phyloP scores from a whole-genome alignment of 2,329 filamentous ascomycete species.

The Monosporascus sp. region DNA sequence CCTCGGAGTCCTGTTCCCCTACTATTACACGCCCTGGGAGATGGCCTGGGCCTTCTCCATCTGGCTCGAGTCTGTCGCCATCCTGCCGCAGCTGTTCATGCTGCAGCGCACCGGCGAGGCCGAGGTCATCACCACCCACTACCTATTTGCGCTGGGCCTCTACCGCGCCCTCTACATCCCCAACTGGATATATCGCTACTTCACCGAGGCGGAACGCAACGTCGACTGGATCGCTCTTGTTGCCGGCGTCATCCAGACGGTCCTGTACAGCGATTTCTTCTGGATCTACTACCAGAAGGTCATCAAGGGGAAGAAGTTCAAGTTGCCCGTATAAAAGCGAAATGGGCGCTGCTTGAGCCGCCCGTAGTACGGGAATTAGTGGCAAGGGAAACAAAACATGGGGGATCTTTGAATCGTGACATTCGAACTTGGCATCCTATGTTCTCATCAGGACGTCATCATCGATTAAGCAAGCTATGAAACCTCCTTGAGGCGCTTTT shows the following conservation, averaged over 20 bases:
- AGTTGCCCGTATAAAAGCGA: constrained; percentile 64
- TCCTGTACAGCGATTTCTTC: constrained; percentile 98
- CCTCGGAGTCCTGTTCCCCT: constrained; percentile 77
- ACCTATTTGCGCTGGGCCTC: constrained; percentile 85
- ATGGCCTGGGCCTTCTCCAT: constrained; percentile 97
- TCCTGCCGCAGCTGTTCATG: constrained; percentile 97
- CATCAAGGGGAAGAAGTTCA: constrained; percentile 83
- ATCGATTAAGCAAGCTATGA: no score
- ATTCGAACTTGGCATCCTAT: no score
- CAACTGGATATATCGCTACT: constrained; percentile 95
- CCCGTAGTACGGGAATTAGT: no score
- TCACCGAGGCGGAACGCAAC: constrained; percentile 66
- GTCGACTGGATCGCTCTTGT: constrained; percentile 81
- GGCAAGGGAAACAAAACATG: no score
- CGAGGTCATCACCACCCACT: constrained; percentile 98
- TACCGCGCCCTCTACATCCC: constrained; percentile 96
- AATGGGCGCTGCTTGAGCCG: not conserved
- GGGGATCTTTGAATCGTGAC: no score
- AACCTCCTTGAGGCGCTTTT: no score
- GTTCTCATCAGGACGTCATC: no score
- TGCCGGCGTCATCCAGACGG: constrained; percentile 86
- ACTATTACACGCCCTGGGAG: constrained; percentile 76
- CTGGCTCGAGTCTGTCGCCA: constrained; percentile 95
- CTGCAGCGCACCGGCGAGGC: constrained; percentile 95
- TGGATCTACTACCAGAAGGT: constrained; percentile 99